Evolutionary conservation across 1,284 basidiomycete species (phyloP), one percentile per base, ranked within the genome.

Genomic region (Apiotrichum montevideense): DNA sequence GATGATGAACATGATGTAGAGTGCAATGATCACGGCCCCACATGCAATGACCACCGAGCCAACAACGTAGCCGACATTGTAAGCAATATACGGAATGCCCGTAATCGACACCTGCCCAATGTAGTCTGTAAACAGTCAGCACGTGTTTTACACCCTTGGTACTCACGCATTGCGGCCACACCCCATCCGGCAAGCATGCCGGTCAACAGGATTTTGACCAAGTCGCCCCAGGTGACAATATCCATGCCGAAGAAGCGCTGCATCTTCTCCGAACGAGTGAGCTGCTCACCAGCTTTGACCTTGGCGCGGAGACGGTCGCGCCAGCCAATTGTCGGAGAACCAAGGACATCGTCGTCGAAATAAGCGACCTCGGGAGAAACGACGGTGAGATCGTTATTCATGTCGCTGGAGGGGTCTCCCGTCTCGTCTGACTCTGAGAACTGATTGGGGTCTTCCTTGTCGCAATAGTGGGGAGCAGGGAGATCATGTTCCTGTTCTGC

Each of bases 1-100:
- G 64, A 79, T 75, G 67, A 79, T 73, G 64, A 80, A 80, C 70
- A 80, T 75, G 66, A 78, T 76, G 63, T 77, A 80, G 1, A 80
- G 73, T 4, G 73, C 79, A 35, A 74, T 65, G 52, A 74, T 66
- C 21, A 79, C 77, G 10, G 77, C 77, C 11, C 67, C 65, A 49
- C 71, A 76, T 33, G 79, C 78, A 50, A 79, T 78, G 51, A 79
- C 57, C 51, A 79, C 72, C 4, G 76, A 77, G 3, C 73, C 71
- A 34, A 79, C 65, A 33, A 80, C 72, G 46, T 71, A 74, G 29
- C 63, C 67, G 13, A 72, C 66, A 10, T 63, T 61, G 65, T 79
- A 79, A 7, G 69, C 71, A 46, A 79, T 73, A 48, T 74, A 71
- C 0, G 76, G 76, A 11, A 79, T 73, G 39, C 70, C 73, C 39